A percentile compares a stretch with the other conserved stretches of the same genome.
Conservation (phyloP, 202 grass and related monocot genomes). For the Zoysia matrella region DNA sequence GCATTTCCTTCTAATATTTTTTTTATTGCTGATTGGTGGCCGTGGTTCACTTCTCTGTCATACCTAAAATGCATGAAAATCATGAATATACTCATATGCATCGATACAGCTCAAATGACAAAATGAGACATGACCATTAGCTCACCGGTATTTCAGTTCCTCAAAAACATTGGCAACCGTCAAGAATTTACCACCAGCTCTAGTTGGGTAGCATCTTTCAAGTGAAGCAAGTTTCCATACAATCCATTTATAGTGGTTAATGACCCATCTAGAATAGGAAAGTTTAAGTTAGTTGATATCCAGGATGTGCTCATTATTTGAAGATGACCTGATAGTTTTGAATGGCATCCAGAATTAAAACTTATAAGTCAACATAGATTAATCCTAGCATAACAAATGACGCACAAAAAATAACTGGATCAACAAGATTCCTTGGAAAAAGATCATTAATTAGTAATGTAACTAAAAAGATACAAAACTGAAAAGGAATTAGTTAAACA, state of each 20-base stretch:
- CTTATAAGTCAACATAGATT: constrained; percentile 12
- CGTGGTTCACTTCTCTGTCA: constrained; percentile 91
- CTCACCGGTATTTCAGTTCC: constrained; percentile 91
- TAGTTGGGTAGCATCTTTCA: constrained; percentile 80
- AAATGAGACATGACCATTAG: constrained; percentile 28
- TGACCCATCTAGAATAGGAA: constrained; percentile 82
- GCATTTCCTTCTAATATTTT: constrained; percentile 91
- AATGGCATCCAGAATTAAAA: constrained; percentile 26
- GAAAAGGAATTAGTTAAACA: constrained; percentile 14
- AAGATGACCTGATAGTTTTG: constrained; percentile 2
- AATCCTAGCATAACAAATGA: not conserved
- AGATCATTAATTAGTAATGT: not conserved
- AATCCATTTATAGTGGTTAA: constrained; percentile 97
- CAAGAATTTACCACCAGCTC: constrained; percentile 78
- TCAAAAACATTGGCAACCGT: constrained; percentile 86
- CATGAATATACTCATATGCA: constrained; percentile 37
- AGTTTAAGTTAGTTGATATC: constrained; percentile 38
- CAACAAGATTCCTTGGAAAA: constrained; percentile 11
- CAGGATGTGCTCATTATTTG: constrained; percentile 22
- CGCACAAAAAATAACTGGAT: constrained; percentile 4
- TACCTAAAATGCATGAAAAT: constrained; percentile 67
- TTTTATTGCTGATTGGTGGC: constrained; percentile 90
- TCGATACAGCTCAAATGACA: constrained; percentile 38
- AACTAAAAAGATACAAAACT: not conserved
- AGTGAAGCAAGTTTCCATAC: constrained; percentile 95